These are phyloP conservation scores for Parafenestella ontariensis DNA, from an alignment of 2,329 filamentous ascomycete genomes.

Conservation along the genomic window DNA sequence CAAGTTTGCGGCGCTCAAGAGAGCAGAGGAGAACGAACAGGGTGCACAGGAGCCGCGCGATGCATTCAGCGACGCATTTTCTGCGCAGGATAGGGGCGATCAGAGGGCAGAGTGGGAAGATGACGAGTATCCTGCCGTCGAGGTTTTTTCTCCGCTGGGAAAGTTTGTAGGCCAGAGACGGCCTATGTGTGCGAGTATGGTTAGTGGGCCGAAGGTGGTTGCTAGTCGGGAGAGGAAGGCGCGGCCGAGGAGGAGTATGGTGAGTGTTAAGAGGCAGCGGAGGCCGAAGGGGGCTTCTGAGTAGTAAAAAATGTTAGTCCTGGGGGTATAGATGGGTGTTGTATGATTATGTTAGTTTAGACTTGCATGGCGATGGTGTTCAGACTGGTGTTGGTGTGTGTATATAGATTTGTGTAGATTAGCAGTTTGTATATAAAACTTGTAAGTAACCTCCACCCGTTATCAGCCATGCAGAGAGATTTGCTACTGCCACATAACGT, in stretches of 20 bases:
- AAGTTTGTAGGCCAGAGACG: conserved; percentile 72
- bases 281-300: conserved; percentile 15
- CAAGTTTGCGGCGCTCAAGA: conserved; percentile 27
- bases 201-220: conserved; percentile 63
- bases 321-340: too few species aligned
- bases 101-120: conserved; percentile 24
- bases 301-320: not conserved
- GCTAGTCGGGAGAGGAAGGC: conserved; percentile 57
- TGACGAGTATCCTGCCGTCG: conserved; percentile 70
- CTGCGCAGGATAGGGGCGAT: conserved; percentile 20
- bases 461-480: too few species aligned
- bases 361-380: too few species aligned
- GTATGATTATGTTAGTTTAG: too few species aligned
- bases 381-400: too few species aligned
- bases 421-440: not conserved
- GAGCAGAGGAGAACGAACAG: conserved; percentile 19
- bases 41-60: conserved; percentile 4
- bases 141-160: conserved; percentile 87
- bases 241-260: conserved; percentile 75
- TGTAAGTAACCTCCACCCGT: too few species aligned
- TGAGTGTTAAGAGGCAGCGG: conserved; percentile 50
- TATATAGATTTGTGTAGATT: too few species aligned
- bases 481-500: not conserved
- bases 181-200: conserved; percentile 75
- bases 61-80: conserved; percentile 44